These are phyloP conservation scores for Aspergillus novoparasiticus DNA, from an alignment of 2,329 filamentous ascomycete genomes.

Conservation along the genomic window DNA sequence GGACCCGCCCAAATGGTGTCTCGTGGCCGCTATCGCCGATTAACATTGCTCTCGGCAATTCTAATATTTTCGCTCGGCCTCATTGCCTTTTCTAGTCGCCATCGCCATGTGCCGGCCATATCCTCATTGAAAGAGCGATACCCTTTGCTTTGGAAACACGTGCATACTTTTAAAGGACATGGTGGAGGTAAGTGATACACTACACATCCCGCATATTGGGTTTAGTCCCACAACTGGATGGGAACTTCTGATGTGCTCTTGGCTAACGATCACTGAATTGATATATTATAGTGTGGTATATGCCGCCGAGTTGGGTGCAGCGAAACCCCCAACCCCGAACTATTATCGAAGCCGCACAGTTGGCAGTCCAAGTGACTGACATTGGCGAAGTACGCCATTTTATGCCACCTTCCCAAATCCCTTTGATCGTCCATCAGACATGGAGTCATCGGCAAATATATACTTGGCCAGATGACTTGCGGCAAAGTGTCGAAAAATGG, in stretches of 20 bases:
- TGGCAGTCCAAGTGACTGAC: not conserved
- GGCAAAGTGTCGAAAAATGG: slow-evolving; percentile 32
- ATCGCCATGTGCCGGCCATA: no score
- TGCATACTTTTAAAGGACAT: not conserved
- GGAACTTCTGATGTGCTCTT: not conserved
- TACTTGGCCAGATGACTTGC: slow-evolving; percentile 28
- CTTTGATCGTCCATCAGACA: slow-evolving; percentile 37
- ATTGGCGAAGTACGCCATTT: no score
- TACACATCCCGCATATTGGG: not conserved
- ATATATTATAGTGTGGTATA: not conserved
- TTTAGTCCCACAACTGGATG: not conserved
- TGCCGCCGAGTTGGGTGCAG: not conserved
- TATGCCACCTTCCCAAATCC: slow-evolving; percentile 27
- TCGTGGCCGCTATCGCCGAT: not conserved
- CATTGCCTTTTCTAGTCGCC: not conserved
- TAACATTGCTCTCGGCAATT: not conserved
- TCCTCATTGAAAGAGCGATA: not conserved
- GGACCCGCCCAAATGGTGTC: not conserved
- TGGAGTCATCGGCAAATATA: slow-evolving; percentile 32
- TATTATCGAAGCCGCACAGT: not conserved
- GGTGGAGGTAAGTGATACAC: not conserved
- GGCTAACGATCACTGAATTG: not conserved
- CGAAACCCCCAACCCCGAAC: not conserved
- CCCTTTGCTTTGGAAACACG: not conserved
- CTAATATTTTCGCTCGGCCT: not conserved